Conservation (phyloP, 139 green algal genomes). For the Eudorina sp. region DNA sequence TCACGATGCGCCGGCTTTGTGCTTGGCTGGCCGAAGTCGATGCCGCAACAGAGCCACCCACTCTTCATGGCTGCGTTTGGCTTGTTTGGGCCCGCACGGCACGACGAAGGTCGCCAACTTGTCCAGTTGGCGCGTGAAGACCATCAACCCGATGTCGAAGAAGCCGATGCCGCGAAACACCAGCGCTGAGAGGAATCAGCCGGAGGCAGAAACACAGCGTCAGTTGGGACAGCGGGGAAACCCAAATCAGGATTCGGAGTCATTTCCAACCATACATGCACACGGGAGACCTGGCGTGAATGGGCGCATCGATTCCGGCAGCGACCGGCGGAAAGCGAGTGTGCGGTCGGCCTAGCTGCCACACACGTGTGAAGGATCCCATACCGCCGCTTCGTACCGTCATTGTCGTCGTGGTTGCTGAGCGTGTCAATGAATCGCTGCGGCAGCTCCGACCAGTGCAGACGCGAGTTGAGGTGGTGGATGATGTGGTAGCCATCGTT, state of each 20-base stretch:
- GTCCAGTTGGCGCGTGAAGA: conserved; percentile 67
- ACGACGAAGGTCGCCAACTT: conserved; percentile 65
- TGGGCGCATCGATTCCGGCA: neutral
- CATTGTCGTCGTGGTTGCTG: conserved; percentile 71
- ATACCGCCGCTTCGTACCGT: conserved; percentile 71
- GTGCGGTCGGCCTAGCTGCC: no score
- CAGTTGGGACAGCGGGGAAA: no score
- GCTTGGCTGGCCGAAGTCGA: conserved; percentile 45
- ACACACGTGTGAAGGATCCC: no score
- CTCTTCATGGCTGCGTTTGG: conserved; percentile 37
- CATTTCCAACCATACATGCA: no score
- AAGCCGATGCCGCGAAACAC: conserved; percentile 78
- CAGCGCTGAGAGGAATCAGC: conserved; percentile 57
- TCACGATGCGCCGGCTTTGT: neutral
- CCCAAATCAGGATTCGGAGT: no score
- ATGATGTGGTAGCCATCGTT: conserved; percentile 95
- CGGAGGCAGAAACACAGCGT: conserved; percentile 32
- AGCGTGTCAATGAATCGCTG: conserved; percentile 72
- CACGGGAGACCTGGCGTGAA: no score
- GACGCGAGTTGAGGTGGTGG: conserved; percentile 89
- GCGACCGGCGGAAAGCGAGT: no score
- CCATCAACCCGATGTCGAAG: conserved; percentile 82
- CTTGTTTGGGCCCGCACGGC: conserved; percentile 62
- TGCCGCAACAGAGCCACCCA: conserved; percentile 56
- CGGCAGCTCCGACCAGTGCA: conserved; percentile 90